Percentiles rank a stretch among this genome's conserved stretches.
These are phyloP conservation scores for Orbilia brochopaga DNA, from an alignment of 2,329 filamentous ascomycete species.

Conservation along the genomic window DNA sequence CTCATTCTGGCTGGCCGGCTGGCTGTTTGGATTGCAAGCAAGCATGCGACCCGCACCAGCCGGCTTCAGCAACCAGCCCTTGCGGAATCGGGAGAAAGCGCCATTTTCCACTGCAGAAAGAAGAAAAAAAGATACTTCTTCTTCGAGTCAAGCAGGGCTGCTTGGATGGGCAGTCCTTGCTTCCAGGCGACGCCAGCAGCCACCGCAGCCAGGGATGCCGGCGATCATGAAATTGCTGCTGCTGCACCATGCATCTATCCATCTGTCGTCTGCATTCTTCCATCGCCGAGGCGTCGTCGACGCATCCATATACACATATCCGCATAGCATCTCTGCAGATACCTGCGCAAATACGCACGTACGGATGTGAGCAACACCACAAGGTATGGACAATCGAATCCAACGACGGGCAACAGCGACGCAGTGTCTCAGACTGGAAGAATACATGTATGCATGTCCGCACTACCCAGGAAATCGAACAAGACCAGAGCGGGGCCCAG, in stretches of 20 bases:
- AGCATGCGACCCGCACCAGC: conserved; percentile 50
- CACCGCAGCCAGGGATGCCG: conserved; percentile 24
- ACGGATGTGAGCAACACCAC: background rate
- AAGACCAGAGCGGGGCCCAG: conserved; percentile 34
- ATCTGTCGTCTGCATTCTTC: no score
- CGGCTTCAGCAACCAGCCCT: conserved; percentile 51
- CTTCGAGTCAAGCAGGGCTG: conserved; percentile 47
- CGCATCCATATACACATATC: background rate
- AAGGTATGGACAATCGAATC: background rate
- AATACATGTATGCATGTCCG: conserved; percentile 23
- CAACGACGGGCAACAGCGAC: conserved; percentile 4
- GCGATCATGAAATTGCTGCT: conserved; percentile 22
- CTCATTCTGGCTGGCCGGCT: background rate
- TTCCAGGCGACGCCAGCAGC: conserved; percentile 12
- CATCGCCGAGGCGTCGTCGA: no score
- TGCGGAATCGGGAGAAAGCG: conserved; percentile 51
- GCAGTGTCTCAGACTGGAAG: conserved; percentile 40
- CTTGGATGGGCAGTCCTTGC: conserved; percentile 47
- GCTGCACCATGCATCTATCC: conserved; percentile 5
- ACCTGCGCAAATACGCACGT: background rate
- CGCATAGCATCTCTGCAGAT: background rate
- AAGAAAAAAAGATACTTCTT: no score
- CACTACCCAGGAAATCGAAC: conserved; percentile 4
- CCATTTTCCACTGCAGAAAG: conserved; percentile 42
- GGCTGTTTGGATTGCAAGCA: conserved; percentile 45